Evolutionary conservation across 257 asterid genomes (phyloP), one percentile per base, ranked within the genome.

Genomic region (Ocimum tenuiflorum): DNA sequence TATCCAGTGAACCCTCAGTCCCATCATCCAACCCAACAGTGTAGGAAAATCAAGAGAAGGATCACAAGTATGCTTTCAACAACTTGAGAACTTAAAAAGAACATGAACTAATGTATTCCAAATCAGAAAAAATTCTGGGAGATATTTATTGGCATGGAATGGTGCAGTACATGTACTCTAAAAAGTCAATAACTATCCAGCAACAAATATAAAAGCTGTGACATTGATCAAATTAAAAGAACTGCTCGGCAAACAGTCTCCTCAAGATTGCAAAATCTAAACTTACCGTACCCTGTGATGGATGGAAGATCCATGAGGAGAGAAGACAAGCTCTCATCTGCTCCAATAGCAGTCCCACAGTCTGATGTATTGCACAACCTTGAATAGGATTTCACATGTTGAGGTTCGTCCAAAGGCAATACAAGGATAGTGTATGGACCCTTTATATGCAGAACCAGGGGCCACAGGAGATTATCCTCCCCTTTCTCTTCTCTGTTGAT

Each of bases 241-340:
- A 58, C 18, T 41, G 60, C 39, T 15, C 39, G 9, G 12, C 18
- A 7, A 60, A 55, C 14, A 59, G 36, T 36, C 41, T 33, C 24
- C 62, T 46, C 57, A 61, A 69, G 67, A 60, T 68, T n/a, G 54
- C 24, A 73, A 76, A 73, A 64, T 35, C 60, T 73, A 53, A 79
- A 81, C 86, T 83, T 78, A 82, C 92, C 96, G 73, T 89, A 92
- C 98, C 97, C 98, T 81, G 98, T 91, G 89, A 92, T 85, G 85
- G 95, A 87, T 48, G 97, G 97, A 75, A 89, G 97, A 73, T 84
- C 86, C 54, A 89, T 83, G 41, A 91, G 81, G 63, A 92, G 81
- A 33, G 89, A 77, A 63, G 96, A 87, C 66, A 92, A 49, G 79
- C 73, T 85, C 67, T 87, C 94, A 75, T 85, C 91, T 49, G 75